Base-by-base conservation (phyloP, 116 monocot species). In the Posidonia oceanica region DNA sequence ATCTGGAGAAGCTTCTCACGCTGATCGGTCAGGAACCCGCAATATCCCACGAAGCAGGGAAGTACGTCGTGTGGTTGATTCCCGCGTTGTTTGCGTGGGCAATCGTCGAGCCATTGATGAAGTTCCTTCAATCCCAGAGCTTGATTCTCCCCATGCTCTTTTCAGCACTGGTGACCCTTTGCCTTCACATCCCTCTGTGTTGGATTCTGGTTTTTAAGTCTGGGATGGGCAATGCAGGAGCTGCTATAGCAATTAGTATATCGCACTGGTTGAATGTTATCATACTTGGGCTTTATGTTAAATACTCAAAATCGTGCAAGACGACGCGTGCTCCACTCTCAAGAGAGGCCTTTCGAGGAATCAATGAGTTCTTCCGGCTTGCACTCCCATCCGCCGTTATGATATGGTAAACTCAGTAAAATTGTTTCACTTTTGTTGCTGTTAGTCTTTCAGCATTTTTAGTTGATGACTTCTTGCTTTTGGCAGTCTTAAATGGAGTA, bases 41-140 rank as follows among this genome's bases (percentile, higher is more conserved):
- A n/a, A n/a, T n/a, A n/a, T n/a, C n/a, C n/a, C n/a, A n/a, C n/a
- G n/a, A n/a, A n/a, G n/a, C n/a, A n/a, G n/a, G n/a, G n/a, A n/a
- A n/a, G n/a, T n/a, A n/a, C n/a, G n/a, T n/a, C n/a, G n/a, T n/a
- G n/a, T n/a, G n/a, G n/a, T n/a, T n/a, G n/a, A n/a, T n/a, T 44
- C 95, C 91, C 6, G 74, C 79, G 14, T 52, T 95, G 38, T 86
- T 86, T 18, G 86, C 86, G 2, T 81, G 42, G 58, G 84, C 91
- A 1, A 57, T 66, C 44, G 2, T 36, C 44, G 88, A 91, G 67
- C 88, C 91, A 42, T 71, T 95, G 12, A 77, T 80, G 69, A 91
- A 82, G 70, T 88, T 91, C 67, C 83, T 95, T 58, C 91, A 84
- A 44, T 67, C 84, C 14, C 91, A 95, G 67, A 91, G 91, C 80